Evolutionary conservation across 2,329 filamentous ascomycete genomes (phyloP), one percentile per base, ranked within the genome.

Genomic region (Thyridium curvatum): DNA sequence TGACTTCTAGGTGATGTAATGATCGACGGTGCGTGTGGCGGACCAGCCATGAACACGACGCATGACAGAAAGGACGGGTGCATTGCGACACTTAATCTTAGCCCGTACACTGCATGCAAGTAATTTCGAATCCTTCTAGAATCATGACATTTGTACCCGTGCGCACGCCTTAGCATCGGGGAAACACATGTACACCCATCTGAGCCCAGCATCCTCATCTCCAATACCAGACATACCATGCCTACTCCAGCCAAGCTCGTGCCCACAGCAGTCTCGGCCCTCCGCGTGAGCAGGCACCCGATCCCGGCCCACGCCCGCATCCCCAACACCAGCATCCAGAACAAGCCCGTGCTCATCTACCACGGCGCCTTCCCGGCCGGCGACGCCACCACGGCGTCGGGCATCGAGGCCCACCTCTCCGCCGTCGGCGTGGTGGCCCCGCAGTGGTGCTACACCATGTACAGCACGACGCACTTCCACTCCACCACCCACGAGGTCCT

Each of bases 371-470:
- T 34, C 32, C 17, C 21, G 17, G 32, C 32, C 13, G 17, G 17
- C 32, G 17, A 34, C 17, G 15, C 21, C 32, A 21, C 21, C 32
- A 21, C 17, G 16, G 32, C 18, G 32, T 13, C 32, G 16, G 32
- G 32, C 17, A 72, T 84, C 35, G 74, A 82, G 51, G 52, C 65
- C 0, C 79, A 80, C 45, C 66, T 86, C 6, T 52, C 53, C 7
- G 51, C 55, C 4, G 54, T 76, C 13, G 71, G 68, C 8, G 73
- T 77, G 28, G 79, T 83, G 3, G 52, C 51, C 2, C 79, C 82
- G 0, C 76, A 82, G 52, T 85, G 81, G 82, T 68, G 75, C 18
- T 84, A 79, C 58, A 78, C 77, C 13, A 86, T 86, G 80, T 86
- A 82, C 56, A 58, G 55, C 29, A 72, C 69, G 6, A 77, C 72